Percentiles rank a stretch among this genome's conserved stretches.
Conservation (phyloP, 371 early-diverging fungal species). For the Agmasoma carcini region DNA sequence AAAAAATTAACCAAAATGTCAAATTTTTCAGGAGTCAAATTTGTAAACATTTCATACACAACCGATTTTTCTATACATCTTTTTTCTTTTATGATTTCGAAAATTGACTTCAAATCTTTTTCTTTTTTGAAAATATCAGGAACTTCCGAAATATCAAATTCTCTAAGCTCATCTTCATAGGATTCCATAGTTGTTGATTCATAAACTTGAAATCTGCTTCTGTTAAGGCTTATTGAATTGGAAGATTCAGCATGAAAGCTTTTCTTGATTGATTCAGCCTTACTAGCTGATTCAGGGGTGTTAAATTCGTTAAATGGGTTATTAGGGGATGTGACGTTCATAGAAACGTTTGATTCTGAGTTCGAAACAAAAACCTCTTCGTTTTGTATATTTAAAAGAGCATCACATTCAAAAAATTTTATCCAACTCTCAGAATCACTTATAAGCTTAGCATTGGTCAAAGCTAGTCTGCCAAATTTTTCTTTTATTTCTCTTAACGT, state of each 20-base stretch:
- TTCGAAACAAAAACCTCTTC: background rate
- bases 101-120: conserved; percentile 19
- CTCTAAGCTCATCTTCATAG: background rate
- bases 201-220: background rate
- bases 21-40: conserved; percentile 25
- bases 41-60: conserved; percentile 12
- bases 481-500: conserved; percentile 34
- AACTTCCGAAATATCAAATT: conserved; percentile 25
- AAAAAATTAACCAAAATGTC: conserved; percentile 40
- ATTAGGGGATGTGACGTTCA: conserved; percentile 25
- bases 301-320: conserved; percentile 34
- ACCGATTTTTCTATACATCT: conserved; percentile 16
- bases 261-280: conserved; percentile 1
- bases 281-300: conserved; percentile 19
- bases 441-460: conserved; percentile 15
- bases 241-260: background rate
- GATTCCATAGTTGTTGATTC: conserved; percentile 13
- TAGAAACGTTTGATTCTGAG: background rate
- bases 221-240: background rate
- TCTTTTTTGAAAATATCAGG: conserved; percentile 38
- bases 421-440: conserved; percentile 22
- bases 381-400: background rate
- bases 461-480: conserved; percentile 10
- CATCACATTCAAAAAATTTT: conserved; percentile 20
- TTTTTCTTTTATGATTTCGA: conserved; percentile 20